Conservation (phyloP, 2,329 filamentous ascomycete species). For the Neonectria sp. region DNA sequence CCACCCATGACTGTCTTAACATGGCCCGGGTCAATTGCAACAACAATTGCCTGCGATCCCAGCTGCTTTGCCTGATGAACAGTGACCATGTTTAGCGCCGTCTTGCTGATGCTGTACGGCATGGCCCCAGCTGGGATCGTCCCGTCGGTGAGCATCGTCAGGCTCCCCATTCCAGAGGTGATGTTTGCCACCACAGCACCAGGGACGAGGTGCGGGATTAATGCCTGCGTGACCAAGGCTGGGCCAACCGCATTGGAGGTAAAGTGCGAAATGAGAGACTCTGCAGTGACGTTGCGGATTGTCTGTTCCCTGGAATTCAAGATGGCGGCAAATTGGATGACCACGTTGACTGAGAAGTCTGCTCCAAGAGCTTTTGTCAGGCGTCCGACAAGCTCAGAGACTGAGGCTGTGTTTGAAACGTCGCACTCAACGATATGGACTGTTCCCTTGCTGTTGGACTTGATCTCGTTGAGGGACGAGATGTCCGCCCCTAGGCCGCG, state of each 20-base stretch:
- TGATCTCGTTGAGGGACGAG: neutral
- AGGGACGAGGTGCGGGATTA: neutral
- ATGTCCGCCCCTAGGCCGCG: neutral
- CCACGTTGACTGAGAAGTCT: neutral
- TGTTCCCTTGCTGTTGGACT: neutral
- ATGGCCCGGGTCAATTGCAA: conserved; percentile 1
- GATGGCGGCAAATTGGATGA: neutral
- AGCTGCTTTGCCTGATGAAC: conserved; percentile 6
- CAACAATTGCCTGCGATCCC: neutral
- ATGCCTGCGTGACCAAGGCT: neutral
- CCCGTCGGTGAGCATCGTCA: neutral
- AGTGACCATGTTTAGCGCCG: conserved; percentile 9
- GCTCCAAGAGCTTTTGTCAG: neutral
- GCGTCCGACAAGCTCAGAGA: neutral
- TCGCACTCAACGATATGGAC: conserved; percentile 10
- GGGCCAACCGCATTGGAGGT: conserved; percentile 1
- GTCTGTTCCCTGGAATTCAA: conserved; percentile 6
- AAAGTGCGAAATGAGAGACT: neutral
- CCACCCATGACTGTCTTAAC: conserved; percentile 1
- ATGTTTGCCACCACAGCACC: conserved; percentile 9
- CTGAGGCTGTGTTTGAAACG: neutral
- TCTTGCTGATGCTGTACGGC: conserved; percentile 12
- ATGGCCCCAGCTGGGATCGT: neutral
- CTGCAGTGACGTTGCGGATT: neutral
- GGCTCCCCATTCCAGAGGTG: conserved; percentile 1